Percentiles rank a stretch among this genome's conserved stretches.
Evolutionary conservation across 257 asterid species (phyloP).

Genomic region (Plantago elongata): DNA sequence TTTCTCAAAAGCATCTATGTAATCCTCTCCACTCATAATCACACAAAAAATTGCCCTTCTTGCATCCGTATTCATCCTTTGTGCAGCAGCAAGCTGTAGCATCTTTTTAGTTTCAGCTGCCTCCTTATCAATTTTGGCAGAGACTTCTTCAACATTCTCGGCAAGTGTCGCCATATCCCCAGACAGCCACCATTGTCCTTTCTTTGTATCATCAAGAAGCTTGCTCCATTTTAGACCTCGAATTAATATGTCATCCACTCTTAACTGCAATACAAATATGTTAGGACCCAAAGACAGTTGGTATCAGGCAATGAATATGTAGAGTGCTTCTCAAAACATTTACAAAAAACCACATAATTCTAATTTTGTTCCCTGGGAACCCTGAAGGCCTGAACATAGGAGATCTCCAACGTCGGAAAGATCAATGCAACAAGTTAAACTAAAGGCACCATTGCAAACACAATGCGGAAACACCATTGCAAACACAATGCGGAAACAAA

Average conservation of each 20-base stretch:
- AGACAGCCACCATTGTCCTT: conserved; percentile 95
- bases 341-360: too few species aligned
- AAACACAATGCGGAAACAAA: too few species aligned
- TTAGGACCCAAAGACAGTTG: neutral
- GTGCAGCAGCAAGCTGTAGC: conserved; percentile 84
- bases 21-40: conserved; percentile 89
- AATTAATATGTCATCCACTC: conserved; percentile 61
- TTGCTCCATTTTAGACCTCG: conserved; percentile 81
- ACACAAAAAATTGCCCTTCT: conserved; percentile 88
- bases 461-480: too few species aligned
- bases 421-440: too few species aligned
- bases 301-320: neutral
- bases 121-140: conserved; percentile 66
- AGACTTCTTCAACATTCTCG: conserved; percentile 62
- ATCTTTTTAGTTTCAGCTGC: conserved; percentile 70
- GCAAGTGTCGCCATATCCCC: conserved; percentile 48
- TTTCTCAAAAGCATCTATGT: conserved; percentile 86
- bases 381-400: too few species aligned
- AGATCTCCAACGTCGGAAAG: too few species aligned
- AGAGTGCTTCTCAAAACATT: too few species aligned
- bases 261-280: conserved; percentile 50
- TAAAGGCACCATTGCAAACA: too few species aligned
- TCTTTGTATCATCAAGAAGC: conserved; percentile 84
- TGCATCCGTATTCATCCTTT: conserved; percentile 90
- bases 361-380: too few species aligned